Evolutionary conservation across 352 stramenopile genomes (phyloP).

Genomic region (Phytophthora cactorum): DNA sequence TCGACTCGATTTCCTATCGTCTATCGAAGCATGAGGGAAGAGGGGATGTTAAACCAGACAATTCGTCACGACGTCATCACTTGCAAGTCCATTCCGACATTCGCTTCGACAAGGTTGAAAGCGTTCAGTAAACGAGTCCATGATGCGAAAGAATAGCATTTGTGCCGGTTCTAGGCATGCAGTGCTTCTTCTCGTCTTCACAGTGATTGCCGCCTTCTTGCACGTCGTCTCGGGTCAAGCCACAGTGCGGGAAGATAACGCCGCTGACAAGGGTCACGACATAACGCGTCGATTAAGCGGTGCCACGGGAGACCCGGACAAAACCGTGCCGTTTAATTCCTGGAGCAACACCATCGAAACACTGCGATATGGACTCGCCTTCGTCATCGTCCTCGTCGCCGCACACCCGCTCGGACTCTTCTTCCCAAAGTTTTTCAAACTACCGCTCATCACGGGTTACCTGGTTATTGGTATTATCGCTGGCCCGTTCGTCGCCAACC

Average conservation of each 20-base stretch:
- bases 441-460: conserved; percentile 73
- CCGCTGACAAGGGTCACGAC: background rate
- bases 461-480: conserved; percentile 63
- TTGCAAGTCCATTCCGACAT: conserved; percentile 17
- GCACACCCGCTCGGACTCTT: conserved; percentile 65
- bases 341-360: conserved; percentile 46
- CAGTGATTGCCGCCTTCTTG: background rate
- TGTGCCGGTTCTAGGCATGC: background rate
- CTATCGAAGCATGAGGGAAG: conserved; percentile 18
- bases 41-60: conserved; percentile 18
- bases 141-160: conserved; percentile 2
- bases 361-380: conserved; percentile 50
- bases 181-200: conserved; percentile 3
- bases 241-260: conserved; percentile 8
- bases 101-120: conserved; percentile 4
- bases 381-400: conserved; percentile 61
- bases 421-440: conserved; percentile 61
- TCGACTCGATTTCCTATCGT: background rate
- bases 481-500: conserved; percentile 59
- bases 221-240: conserved; percentile 9
- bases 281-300: conserved; percentile 29
- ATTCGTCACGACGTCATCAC: conserved; percentile 6
- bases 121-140: background rate
- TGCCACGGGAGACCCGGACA: conserved; percentile 18
- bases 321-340: conserved; percentile 52